phyloP scores from a whole-genome alignment of 495 filamentous ascomycete species.

The Tuber umbilicatum region DNA sequence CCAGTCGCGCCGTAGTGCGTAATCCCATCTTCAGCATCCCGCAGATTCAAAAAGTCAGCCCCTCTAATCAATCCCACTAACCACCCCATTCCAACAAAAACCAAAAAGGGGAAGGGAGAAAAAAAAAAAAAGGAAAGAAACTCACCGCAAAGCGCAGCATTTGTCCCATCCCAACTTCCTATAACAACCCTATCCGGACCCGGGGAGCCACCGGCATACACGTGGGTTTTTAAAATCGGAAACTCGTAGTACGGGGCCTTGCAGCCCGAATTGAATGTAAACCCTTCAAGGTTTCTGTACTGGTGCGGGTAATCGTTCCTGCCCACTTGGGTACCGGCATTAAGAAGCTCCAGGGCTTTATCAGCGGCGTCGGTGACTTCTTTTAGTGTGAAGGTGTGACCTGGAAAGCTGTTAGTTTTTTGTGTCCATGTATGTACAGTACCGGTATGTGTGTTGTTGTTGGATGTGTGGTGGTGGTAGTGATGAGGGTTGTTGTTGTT shows the following conservation, averaged over 20 bases:
- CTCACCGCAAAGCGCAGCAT: constrained; percentile 26
- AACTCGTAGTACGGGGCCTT: constrained; percentile 61
- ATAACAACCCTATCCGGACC: constrained; percentile 69
- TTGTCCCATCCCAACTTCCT: constrained; percentile 43
- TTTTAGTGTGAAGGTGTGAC: constrained; percentile 10
- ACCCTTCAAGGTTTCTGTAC: constrained; percentile 70
- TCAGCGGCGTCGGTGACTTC: constrained; percentile 49
- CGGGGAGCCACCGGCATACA: constrained; percentile 60
- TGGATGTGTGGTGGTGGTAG: not conserved
- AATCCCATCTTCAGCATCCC: constrained; percentile 16
- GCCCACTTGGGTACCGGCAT: constrained; percentile 48
- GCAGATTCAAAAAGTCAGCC: not conserved
- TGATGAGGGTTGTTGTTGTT: not conserved
- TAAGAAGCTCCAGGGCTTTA: constrained; percentile 49
- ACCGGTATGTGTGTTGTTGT: not conserved
- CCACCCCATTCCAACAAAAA: not conserved
- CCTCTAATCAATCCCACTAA: not conserved
- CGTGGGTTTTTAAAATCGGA: constrained; percentile 50
- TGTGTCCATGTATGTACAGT: not conserved
- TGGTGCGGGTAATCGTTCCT: constrained; percentile 58
- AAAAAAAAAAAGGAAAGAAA: not conserved
- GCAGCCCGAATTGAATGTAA: constrained; percentile 53
- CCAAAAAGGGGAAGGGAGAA: not conserved
- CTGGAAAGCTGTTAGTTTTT: not conserved
- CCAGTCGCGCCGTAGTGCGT: constrained; percentile 25